Evolutionary conservation across 1,139 yeast genomes (phyloP), one percentile per base, ranked within the genome.

Genomic region (Taphrina pruni): DNA sequence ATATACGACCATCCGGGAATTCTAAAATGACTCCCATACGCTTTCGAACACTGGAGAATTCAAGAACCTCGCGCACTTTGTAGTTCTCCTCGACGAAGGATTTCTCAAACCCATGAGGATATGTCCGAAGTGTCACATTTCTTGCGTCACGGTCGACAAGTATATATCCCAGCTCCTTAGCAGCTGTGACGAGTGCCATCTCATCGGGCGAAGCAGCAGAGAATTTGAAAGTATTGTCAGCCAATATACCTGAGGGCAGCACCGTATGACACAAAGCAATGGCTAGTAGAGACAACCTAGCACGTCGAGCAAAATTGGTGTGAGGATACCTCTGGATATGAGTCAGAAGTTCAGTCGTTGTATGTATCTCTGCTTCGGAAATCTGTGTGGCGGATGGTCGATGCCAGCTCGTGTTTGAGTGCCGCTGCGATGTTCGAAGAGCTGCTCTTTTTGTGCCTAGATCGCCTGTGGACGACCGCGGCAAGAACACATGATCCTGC

Each of bases 141-240:
- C 83, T 84, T 64, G 86, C 85, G 70, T 85, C 85, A 70, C 90
- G 85, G 71, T 90, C 92, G 71, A 82, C 84, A 8, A 92, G 88
- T 38, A 93, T 87, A 77, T 82, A 95, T 0, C 99, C 99, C 81
- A 94, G 82, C 76, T 94, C 99, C 73, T 97, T 83, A 0, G 99
- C 99, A 0, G 98, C 99, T 70, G 89, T 87, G 1, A 94, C 94
- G 54, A 94, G 81, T 0, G 99, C 99, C 68, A 93, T 79, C 77
- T 94, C 99, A 80, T 94, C 99, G 0, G 99, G 99, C 0, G 98
- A 93, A 0, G 98, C 87, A 0, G 98, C 91, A 76, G 92, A 97
- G 75, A 93, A 95, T 61, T 85, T 86, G 26, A 92, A 84, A 56
- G 81, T 80, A 35, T 81, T 85, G 62, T 84, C 88, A 11, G 78